Base-by-base conservation (phyloP, 495 filamentous ascomycete genomes). In the Diplogelasinospora grovesii region DNA sequence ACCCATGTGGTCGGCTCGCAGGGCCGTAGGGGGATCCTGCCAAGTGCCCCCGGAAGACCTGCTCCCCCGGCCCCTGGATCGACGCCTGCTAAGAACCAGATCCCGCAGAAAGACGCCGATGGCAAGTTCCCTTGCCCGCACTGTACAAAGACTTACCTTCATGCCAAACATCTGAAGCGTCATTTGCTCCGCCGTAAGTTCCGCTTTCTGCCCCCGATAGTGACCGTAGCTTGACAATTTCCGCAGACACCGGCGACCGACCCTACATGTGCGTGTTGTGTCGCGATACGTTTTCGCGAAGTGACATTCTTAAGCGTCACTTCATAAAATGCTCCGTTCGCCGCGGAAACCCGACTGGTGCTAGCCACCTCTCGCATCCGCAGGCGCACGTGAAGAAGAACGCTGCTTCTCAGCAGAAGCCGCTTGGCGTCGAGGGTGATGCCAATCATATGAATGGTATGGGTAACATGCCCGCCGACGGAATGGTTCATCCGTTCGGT, bases 291-390 rank as follows among this genome's bases (percentile, higher is more conserved):
- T 98, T 98, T 67, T 95, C 89, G 19, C 81, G 92, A 57, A 94
- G 86, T 69, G 92, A 98, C 61, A 98, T 98, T 49, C 68, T 98
- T 59, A 98, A 98, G 70, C 83, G 92, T 43, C 92, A 98, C 63
- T 98, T 98, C 62, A 86, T 94, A 59, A 98, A 98, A 66, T 98
- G 92, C 66, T 95, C 90, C 22, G 81, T 95, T 37, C 79, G 92
- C 49, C 80, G 92, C 49, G 92, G 92, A 31, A 96, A 96, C 68
- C 90, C 90, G 19, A 93, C 85, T 16, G 89, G 88, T 41, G 84
- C 82, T 41, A 92, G 80, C 52, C 90, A 98, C 73, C 66, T 98
- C 54, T 88, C 88, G 40, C 85, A 94, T 65, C 83, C 92, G 28
- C 83, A 89, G 62, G 85, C 84, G 45, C 86, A 92, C 64, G 70